Evolutionary conservation across 2,329 filamentous ascomycete species (phyloP).

Genomic region (Aulographum hederae): DNA sequence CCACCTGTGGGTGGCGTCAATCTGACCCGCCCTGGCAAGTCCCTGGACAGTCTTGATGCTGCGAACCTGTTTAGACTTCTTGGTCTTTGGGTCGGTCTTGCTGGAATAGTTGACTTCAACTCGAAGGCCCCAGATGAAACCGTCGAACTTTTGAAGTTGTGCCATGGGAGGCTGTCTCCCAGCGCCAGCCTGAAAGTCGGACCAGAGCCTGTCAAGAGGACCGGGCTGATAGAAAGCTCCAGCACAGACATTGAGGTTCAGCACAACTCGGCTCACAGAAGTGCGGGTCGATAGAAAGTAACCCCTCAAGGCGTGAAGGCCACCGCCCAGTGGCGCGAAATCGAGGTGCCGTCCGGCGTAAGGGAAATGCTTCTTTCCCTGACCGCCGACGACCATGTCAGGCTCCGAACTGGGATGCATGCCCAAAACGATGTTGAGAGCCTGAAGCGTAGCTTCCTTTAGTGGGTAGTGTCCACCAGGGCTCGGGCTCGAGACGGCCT

Average conservation of each 20-base stretch:
- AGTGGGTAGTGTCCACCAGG: conserved; percentile 19
- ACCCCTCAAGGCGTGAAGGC: conserved; percentile 39
- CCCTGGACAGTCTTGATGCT: too few species aligned
- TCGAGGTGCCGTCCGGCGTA: conserved; percentile 8
- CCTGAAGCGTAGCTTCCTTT: conserved; percentile 34
- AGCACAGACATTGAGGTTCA: conserved; percentile 46
- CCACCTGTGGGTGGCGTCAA: background rate
- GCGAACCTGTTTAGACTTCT: too few species aligned
- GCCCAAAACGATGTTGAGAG: conserved; percentile 39
- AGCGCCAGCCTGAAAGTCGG: background rate
- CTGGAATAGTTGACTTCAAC: conserved; percentile 2
- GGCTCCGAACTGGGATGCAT: conserved; percentile 24
- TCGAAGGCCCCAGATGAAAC: conserved; percentile 2
- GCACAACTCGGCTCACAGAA: conserved; percentile 35
- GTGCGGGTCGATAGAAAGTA: conserved; percentile 44
- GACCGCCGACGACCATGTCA: conserved; percentile 26
- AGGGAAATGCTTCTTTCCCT: conserved; percentile 25
- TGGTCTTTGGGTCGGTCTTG: conserved; percentile 1
- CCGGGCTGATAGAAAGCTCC: conserved; percentile 37
- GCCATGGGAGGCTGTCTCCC: too few species aligned
- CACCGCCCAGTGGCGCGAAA: conserved; percentile 28
- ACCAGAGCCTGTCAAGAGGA: conserved; percentile 15
- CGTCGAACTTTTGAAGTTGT: too few species aligned
- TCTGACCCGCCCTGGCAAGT: background rate
- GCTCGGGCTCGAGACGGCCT: conserved; percentile 21